Percentiles rank a stretch among this genome's conserved stretches.
Evolutionary conservation across 768 basidiomycete genomes (phyloP).

Genomic region (Tricholoma saponaceum): DNA sequence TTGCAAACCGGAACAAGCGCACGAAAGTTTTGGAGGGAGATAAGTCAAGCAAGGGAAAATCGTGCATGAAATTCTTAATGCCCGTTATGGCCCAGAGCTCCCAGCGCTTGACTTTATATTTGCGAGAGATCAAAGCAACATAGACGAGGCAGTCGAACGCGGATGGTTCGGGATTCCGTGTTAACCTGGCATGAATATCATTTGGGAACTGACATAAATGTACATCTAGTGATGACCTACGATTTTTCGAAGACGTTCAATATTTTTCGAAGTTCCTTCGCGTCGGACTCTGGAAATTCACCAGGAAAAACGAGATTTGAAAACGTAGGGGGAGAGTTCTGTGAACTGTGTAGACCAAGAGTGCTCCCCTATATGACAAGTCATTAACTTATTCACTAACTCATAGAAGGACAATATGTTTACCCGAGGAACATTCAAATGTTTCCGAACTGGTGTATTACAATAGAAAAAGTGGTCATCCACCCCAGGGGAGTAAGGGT

Average conservation of each 20-base stretch:
- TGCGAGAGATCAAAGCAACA: background rate
- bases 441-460: background rate
- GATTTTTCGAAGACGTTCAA: background rate
- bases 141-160: background rate
- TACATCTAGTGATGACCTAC: background rate
- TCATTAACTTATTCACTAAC: background rate
- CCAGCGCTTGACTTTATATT: background rate
- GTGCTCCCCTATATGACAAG: background rate
- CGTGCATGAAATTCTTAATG: background rate
- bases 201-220: background rate
- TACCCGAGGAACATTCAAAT: background rate
- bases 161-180: background rate
- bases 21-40: background rate
- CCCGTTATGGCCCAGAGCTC: background rate
- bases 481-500: background rate
- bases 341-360: background rate
- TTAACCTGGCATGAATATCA: background rate
- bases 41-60: background rate
- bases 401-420: background rate
- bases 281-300: background rate
- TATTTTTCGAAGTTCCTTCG: background rate
- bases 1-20: slow-evolving; percentile 2
- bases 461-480: background rate
- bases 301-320: background rate
- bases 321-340: background rate